Evolutionary conservation across 2,329 filamentous ascomycete species (phyloP).

Genomic region (Lecanicillium sp.): DNA sequence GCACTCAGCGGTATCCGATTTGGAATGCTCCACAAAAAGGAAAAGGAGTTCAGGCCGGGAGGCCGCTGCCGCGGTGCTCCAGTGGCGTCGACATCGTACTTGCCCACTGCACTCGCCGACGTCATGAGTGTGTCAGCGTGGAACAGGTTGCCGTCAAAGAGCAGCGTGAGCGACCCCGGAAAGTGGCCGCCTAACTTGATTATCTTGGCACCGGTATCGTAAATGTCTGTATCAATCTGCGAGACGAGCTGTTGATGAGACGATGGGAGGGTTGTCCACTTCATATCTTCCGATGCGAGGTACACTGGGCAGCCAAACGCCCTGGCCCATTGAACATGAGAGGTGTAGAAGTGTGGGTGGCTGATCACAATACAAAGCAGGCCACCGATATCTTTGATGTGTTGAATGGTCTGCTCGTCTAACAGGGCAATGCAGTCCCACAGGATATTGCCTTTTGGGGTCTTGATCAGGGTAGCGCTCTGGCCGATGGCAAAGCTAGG

Average conservation of each 20-base stretch:
- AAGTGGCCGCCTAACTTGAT: constrained; percentile 77
- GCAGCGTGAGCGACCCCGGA: constrained; percentile 61
- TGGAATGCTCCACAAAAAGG: constrained; percentile 72
- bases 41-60: constrained; percentile 43
- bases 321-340: constrained; percentile 65
- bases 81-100: constrained; percentile 31
- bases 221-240: constrained; percentile 32
- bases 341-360: constrained; percentile 78
- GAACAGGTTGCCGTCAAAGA: constrained; percentile 55
- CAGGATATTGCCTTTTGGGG: constrained; percentile 60
- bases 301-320: constrained; percentile 66
- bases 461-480: constrained; percentile 61
- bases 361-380: constrained; percentile 65
- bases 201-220: constrained; percentile 40
- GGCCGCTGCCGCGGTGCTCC: constrained; percentile 30
- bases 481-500: constrained; percentile 69
- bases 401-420: constrained; percentile 52
- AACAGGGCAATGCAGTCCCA: constrained; percentile 73
- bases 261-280: constrained; percentile 50
- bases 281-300: constrained; percentile 53
- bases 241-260: constrained; percentile 36
- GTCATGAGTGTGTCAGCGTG: constrained; percentile 72
- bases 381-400: constrained; percentile 54
- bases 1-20: constrained; percentile 67
- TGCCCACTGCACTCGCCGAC: constrained; percentile 47